Base-by-base conservation (phyloP, 2,329 filamentous ascomycete species). In the Podosphaera leucotricha region DNA sequence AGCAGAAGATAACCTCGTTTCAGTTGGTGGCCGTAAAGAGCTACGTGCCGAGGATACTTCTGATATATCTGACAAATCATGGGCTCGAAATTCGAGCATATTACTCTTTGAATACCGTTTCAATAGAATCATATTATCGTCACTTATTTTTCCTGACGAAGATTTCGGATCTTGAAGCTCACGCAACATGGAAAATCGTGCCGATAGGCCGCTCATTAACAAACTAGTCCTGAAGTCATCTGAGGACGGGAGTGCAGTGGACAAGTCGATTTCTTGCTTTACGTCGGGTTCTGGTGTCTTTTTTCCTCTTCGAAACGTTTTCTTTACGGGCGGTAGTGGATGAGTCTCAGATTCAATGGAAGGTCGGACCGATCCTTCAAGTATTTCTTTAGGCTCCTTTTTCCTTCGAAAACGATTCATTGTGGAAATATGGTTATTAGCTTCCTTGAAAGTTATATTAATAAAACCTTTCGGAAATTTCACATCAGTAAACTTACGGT, bases 171-270 rank as follows among this genome's bases (percentile, higher is more conserved):
- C 85, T 58, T 94, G 86, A 59, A 94, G 87, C 60, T 94, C 87
- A 54, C 84, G 70, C 26, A 95, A 66, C 87, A 95, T 95, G 53
- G 87, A 95, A 60, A 98, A 98, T 6, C 90, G 77, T 11, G 86
- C 84, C 0, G 87, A 95, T 3, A 98, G 69, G 37, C 86, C 87
- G 0, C 84, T 86, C 87, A 98, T 92, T 49, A 98, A 67, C 46
- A 98, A 65, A 66, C 90, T 95, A 2, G 90, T 98, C 46, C 90
- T 75, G 61, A 98, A 95, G 56, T 95, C 79, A 60, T 95, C 84
- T 40, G 66, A 77, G 0, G 85, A 69, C 1, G 90, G 90, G 2
- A 98, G 66, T 0, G 75, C 86, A 11, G 66, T 66, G 2, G 75
- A 60, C 11, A 95, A 65, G 54, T 95, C 79, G 40, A 94, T 61